These are phyloP conservation scores for Verticillium isaacii DNA, from an alignment of 2,329 filamentous ascomycete species.

Conservation along the genomic window DNA sequence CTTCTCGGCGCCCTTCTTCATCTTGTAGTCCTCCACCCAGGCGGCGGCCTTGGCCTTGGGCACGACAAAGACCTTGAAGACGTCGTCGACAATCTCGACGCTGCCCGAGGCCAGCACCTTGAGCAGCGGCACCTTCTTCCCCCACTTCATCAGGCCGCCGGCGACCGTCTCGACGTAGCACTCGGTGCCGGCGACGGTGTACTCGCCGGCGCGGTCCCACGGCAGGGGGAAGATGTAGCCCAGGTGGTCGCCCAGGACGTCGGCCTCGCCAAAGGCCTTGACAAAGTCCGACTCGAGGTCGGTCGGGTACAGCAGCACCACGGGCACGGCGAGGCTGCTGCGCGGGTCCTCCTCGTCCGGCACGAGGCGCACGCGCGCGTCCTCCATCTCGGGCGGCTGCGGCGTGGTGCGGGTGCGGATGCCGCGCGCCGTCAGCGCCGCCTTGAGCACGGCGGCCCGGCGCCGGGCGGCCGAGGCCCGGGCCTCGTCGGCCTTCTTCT, in stretches of 20 bases:
- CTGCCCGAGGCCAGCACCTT: slow-evolving; percentile 72
- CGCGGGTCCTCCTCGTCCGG: slow-evolving; percentile 69
- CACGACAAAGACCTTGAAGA: slow-evolving; percentile 79
- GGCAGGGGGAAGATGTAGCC: slow-evolving; percentile 81
- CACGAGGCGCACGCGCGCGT: slow-evolving; percentile 65
- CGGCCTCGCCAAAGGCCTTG: slow-evolving; percentile 76
- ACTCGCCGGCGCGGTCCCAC: slow-evolving; percentile 72
- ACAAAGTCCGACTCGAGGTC: slow-evolving; percentile 84
- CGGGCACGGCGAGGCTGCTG: slow-evolving; percentile 70
- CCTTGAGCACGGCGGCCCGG: slow-evolving; percentile 56
- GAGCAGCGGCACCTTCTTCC: slow-evolving; percentile 74
- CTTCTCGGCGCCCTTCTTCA: slow-evolving; percentile 54
- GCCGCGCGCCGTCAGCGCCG: slow-evolving; percentile 63
- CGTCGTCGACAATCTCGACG: slow-evolving; percentile 80
- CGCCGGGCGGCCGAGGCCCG: slow-evolving; percentile 48
- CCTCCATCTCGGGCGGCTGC: slow-evolving; percentile 81
- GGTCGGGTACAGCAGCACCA: slow-evolving; percentile 79
- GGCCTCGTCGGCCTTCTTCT: slow-evolving; percentile 51
- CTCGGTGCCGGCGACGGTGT: slow-evolving; percentile 63
- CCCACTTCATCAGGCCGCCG: slow-evolving; percentile 83
- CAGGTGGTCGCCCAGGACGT: slow-evolving; percentile 72
- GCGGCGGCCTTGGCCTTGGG: slow-evolving; percentile 62
- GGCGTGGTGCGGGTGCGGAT: slow-evolving; percentile 64
- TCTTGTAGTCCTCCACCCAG: slow-evolving; percentile 87
- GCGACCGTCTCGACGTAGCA: slow-evolving; percentile 81